Base-by-base conservation (phyloP, 495 filamentous ascomycete genomes). In the Tuber indicum region DNA sequence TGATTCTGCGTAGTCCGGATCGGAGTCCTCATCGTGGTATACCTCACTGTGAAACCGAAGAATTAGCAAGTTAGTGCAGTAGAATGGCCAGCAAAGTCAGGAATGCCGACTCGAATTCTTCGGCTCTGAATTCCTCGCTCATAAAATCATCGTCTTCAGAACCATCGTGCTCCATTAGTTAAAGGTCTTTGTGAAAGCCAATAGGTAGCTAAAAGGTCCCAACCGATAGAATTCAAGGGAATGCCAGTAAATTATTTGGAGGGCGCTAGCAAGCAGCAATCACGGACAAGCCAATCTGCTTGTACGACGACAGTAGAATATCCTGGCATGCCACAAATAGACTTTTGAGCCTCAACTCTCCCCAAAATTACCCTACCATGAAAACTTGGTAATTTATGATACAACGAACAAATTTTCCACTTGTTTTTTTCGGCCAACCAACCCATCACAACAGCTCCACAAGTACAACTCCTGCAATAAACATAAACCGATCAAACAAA, bases 1-100 rank as follows among this genome's bases (percentile, higher is more conserved):
- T 21, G 84, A 88, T 70, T 87, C 87, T 1, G 87, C 83, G 17
- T 86, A 86, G 73, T 92, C 89, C 19, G 87, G 78, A 10, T 76
- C 85, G 8, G 88, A 87, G 14, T 85, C 84, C 26, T 87, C 89
- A 2, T 89, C 88, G 16, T 89, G 58, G 58, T 66, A 66, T 19
- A 66, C 58, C 32, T 66, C 58, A 36, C 58, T 66, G 16, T 36
- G 17, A 36, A 17, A 16, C 58, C 58, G 26, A 17, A 66, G 58
- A 36, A 32, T 66, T 17, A 66, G 26, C 58, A 66, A 32, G 58
- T 14, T 17, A 4, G 26, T 8, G 32, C 26, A 14, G 26, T 36
- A 36, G 14, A 66, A 19, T 36, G 10, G 4, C 26, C 17, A 19
- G 26, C 58, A 66, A 66, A 36, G 32, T 14, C 26, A 19, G 58